These are phyloP conservation scores for Rhizopogon rudus DNA, from an alignment of 768 basidiomycete genomes.

Conservation along the genomic window DNA sequence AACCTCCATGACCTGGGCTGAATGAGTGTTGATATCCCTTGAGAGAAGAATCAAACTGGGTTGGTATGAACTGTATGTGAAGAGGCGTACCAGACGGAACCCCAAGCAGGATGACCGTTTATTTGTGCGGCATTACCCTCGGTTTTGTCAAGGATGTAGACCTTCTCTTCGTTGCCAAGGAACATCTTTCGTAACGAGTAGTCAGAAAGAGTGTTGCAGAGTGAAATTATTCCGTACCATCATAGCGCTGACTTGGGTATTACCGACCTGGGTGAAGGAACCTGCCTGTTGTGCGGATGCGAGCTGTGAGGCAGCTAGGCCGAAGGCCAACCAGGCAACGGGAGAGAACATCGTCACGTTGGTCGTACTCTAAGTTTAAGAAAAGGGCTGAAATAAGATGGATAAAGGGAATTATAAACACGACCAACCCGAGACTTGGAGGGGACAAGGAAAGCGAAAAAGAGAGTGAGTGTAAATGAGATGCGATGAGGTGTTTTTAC, in stretches of 20 bases:
- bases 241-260: slow-evolving; percentile 46
- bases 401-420: not conserved
- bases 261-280: slow-evolving; percentile 18
- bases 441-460: not conserved
- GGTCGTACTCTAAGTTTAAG: not conserved
- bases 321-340: slow-evolving; percentile 39
- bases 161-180: slow-evolving; percentile 70
- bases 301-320: slow-evolving; percentile 28
- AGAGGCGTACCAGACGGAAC: slow-evolving; percentile 51
- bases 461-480: not conserved
- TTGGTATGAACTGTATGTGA: slow-evolving; percentile 4
- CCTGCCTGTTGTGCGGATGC: slow-evolving; percentile 13
- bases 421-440: not conserved
- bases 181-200: slow-evolving; percentile 41
- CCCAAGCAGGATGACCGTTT: slow-evolving; percentile 71
- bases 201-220: not conserved
- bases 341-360: slow-evolving; percentile 22
- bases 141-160: slow-evolving; percentile 91
- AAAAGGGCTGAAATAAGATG: not conserved
- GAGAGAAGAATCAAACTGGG: slow-evolving; percentile 14
- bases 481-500: too few species aligned
- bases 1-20: slow-evolving; percentile 65
- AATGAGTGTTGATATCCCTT: slow-evolving; percentile 60
- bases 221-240: slow-evolving; percentile 35
- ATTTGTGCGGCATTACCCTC: slow-evolving; percentile 69